phyloP scores from a whole-genome alignment of 805 yeast species.

The Wickerhamiella dianesei region DNA sequence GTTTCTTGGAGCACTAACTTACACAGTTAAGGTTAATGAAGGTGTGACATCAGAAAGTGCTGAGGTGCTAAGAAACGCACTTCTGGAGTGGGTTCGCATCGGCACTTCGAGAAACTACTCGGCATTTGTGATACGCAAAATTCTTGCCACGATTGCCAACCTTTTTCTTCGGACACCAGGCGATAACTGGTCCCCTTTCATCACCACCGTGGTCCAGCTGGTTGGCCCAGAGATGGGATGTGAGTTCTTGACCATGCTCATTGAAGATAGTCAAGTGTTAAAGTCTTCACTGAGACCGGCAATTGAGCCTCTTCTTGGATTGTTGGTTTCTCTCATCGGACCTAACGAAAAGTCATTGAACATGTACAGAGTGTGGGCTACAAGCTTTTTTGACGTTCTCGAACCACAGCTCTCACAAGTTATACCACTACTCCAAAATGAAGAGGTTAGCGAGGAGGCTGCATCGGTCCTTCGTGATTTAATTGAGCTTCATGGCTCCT shows the following conservation, averaged over 20 bases:
- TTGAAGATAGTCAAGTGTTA: slow-evolving; percentile 20
- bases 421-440: slow-evolving; percentile 9
- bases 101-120: slow-evolving; percentile 6
- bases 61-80: slow-evolving; percentile 14
- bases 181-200: slow-evolving; percentile 28
- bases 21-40: slow-evolving; percentile 35
- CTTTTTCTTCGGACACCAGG: slow-evolving; percentile 31
- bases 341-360: slow-evolving; percentile 5
- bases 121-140: slow-evolving; percentile 40
- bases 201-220: slow-evolving; percentile 12
- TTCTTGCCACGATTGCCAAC: slow-evolving; percentile 42
- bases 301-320: slow-evolving; percentile 9
- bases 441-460: slow-evolving; percentile 8
- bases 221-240: slow-evolving; percentile 10
- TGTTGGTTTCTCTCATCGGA: slow-evolving; percentile 1
- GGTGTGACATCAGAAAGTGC: slow-evolving; percentile 11
- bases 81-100: slow-evolving; percentile 2
- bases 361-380: slow-evolving; percentile 12
- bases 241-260: slow-evolving; percentile 19
- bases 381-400: slow-evolving; percentile 11
- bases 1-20: slow-evolving; percentile 74
- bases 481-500: slow-evolving; percentile 4
- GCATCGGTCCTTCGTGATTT: slow-evolving; percentile 13
- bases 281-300: slow-evolving; percentile 9
- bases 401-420: slow-evolving; percentile 4